Base-by-base conservation (phyloP, 345 rosid genomes). In the Gossypium sturtianum region DNA sequence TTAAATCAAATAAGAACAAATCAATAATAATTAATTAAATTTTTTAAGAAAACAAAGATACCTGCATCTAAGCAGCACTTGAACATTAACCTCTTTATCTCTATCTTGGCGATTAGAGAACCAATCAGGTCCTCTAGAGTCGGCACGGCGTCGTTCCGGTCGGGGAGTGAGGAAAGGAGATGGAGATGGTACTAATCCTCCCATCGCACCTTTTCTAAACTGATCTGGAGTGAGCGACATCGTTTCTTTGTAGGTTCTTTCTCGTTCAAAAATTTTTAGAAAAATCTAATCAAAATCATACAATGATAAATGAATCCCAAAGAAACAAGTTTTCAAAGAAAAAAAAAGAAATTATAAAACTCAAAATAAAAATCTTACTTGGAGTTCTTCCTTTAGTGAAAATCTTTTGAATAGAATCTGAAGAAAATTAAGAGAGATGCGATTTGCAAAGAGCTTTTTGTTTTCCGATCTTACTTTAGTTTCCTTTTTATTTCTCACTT, bases 31-130 rank as follows among this genome's bases (percentile, higher is more conserved):
- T 20, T 20, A 22, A 3, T 23, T 60, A 13, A 57, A 0, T 1
- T 22, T 34, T 34, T 5, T 4, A 34, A 34, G 7, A 57, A 57
- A 22, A 20, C 9, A 51, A 57, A 44, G 49, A 16, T 29, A 89
- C 91, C 93, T 85, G 92, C 98, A 92, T 60, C 98, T 72, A 1
- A 91, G 89, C 64, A 94, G 79, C 19, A 94, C 98, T 80, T 94
- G 98, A 52, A 94, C 94, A 65, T 94, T 92, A 48, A 91, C 85
- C 71, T 94, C 98, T 83, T 83, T 92, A 12, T 88, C 95, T 81
- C 86, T 86, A 16, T 94, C 98, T 22, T 79, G 90, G 45, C 97
- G 91, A 66, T 17, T 83, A 8, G 78, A 75, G 80, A 74, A 77
- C 89, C 89, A 83, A 2, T 87, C 94, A 25, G 79, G 48, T 2